Evolutionary conservation across 2,329 filamentous ascomycete species (phyloP).

Genomic region (Diaporthe australafricana): DNA sequence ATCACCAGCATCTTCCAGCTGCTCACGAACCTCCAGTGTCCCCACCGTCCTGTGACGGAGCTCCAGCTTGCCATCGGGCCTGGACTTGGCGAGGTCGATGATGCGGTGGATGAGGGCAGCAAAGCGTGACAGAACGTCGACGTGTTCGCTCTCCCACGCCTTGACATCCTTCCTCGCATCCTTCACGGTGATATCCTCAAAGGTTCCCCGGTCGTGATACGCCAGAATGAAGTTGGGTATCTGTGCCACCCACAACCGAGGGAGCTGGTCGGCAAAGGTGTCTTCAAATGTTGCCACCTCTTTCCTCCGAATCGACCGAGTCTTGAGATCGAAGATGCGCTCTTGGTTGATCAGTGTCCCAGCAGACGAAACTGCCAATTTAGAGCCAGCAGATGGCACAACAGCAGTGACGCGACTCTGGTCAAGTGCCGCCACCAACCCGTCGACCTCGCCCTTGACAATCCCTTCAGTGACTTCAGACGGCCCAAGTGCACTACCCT

Average conservation of each 20-base stretch:
- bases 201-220: conserved; percentile 29
- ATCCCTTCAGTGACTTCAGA: neutral
- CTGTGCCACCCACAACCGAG: conserved; percentile 35
- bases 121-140: conserved; percentile 46
- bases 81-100: conserved; percentile 36
- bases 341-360: conserved; percentile 28
- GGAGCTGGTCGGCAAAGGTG: conserved; percentile 29
- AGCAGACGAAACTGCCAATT: conserved; percentile 14
- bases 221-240: conserved; percentile 35
- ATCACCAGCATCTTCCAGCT: conserved; percentile 38
- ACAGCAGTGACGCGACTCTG: conserved; percentile 21
- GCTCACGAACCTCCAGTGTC: conserved; percentile 42
- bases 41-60: conserved; percentile 38
- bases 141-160: conserved; percentile 51
- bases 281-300: conserved; percentile 12
- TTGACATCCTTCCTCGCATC: conserved; percentile 46
- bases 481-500: too few relatives aligned
- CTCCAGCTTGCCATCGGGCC: conserved; percentile 41
- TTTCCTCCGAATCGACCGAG: conserved; percentile 32
- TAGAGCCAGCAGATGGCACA: neutral
- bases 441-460: neutral
- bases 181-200: conserved; percentile 50
- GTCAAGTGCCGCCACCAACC: neutral
- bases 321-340: conserved; percentile 35
- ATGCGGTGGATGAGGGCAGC: conserved; percentile 44